Evolutionary conservation across 2,329 filamentous ascomycete species (phyloP).

Genomic region (Colletotrichum incanum): DNA sequence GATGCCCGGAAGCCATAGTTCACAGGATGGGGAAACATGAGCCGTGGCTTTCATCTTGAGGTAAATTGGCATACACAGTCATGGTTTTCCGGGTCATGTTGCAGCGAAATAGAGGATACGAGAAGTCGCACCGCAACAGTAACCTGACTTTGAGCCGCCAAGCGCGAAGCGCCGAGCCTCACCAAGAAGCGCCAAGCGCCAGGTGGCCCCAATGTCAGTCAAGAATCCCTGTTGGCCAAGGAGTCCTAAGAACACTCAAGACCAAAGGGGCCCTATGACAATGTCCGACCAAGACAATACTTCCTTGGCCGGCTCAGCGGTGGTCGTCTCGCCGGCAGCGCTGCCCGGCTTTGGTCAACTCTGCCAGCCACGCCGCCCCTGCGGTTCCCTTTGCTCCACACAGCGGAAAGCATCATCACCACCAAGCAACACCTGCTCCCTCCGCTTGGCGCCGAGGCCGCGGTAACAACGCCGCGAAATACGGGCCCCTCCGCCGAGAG

Average conservation of each 20-base stretch:
- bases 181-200: constrained; percentile 37
- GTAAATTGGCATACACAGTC: not conserved
- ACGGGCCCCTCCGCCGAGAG: constrained; percentile 30
- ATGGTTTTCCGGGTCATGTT: not conserved
- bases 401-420: constrained; percentile 17
- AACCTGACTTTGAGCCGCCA: constrained; percentile 29
- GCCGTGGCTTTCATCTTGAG: too few species aligned
- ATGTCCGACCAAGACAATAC: constrained; percentile 21
- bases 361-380: not conserved
- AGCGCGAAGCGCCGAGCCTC: constrained; percentile 37
- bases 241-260: constrained; percentile 19
- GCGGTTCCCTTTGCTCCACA: not conserved
- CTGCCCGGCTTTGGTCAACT: constrained; percentile 1
- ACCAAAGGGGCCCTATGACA: constrained; percentile 4
- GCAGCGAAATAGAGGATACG: not conserved
- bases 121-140: not conserved
- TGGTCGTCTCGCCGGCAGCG: constrained; percentile 20
- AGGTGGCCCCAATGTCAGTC: constrained; percentile 20
- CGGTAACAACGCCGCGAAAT: constrained; percentile 26
- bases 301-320: constrained; percentile 27
- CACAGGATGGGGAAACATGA: not conserved
- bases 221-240: constrained; percentile 32
- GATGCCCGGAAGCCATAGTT: not conserved
- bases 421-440: constrained; percentile 1
- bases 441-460: constrained; percentile 39